These are phyloP conservation scores for Yamadazyma taylorii DNA, from an alignment of 1,139 yeast species.

Conservation along the genomic window DNA sequence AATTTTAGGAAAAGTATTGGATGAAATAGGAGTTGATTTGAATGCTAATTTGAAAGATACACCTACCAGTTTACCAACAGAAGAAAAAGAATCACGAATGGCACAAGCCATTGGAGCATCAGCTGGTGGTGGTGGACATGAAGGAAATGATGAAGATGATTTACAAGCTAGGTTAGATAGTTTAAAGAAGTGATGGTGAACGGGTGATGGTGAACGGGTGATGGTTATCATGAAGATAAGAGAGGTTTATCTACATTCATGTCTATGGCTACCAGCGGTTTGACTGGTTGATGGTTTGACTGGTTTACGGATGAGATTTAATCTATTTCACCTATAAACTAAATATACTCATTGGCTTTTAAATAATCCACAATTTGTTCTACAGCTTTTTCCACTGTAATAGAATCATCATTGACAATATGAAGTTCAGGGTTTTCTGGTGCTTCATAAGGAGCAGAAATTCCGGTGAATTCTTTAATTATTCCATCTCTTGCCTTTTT, in stretches of 20 bases:
- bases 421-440: constrained; percentile 85
- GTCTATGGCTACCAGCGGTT: too few relatives aligned
- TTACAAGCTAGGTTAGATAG: constrained; percentile 87
- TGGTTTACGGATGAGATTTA: too few relatives aligned
- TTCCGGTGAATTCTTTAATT: constrained; percentile 93
- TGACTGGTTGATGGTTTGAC: too few relatives aligned
- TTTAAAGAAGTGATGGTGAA: constrained; percentile 69
- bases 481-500: constrained; percentile 95
- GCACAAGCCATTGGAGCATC: constrained; percentile 47
- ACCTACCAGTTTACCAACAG: constrained; percentile 39
- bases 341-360: constrained; percentile 51
- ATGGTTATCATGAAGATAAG: too few relatives aligned
- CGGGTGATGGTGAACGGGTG: too few relatives aligned
- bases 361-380: constrained; percentile 69
- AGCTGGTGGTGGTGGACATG: constrained; percentile 24
- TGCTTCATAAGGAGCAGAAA: constrained; percentile 93
- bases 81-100: constrained; percentile 26
- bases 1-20: constrained; percentile 86
- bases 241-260: too few relatives aligned
- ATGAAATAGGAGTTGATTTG: constrained; percentile 92
- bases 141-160: constrained; percentile 76
- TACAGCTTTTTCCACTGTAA: constrained; percentile 79
- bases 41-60: constrained; percentile 66
- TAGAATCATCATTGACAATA: constrained; percentile 57
- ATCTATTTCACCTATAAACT: too few relatives aligned